These are phyloP conservation scores for Phytophthora pisi DNA, from an alignment of 352 stramenopile genomes.

Conservation along the genomic window DNA sequence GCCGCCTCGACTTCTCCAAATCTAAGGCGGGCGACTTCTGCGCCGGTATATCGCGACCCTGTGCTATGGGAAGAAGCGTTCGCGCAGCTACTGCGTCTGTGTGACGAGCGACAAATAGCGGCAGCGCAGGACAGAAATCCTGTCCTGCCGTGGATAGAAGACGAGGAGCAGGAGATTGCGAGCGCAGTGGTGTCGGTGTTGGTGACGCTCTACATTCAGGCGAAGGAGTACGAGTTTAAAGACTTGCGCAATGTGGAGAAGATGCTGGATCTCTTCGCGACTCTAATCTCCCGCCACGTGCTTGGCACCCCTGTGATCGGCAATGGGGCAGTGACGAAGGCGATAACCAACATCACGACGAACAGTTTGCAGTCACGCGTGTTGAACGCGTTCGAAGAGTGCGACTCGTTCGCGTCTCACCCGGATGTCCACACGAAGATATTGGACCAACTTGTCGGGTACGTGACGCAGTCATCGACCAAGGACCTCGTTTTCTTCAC, in stretches of 20 bases:
- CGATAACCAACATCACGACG: conserved; percentile 70
- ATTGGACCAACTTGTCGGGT: conserved; percentile 74
- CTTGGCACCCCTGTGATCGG: conserved; percentile 37
- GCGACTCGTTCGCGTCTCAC: conserved; percentile 66
- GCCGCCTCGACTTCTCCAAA: conserved; percentile 27
- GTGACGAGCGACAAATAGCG: conserved; percentile 45
- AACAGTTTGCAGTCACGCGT: conserved; percentile 85
- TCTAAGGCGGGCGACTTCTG: conserved; percentile 20
- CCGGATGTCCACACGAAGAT: conserved; percentile 67
- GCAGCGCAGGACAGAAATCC: conserved; percentile 25
- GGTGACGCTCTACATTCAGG: conserved; percentile 78
- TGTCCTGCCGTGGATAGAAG: conserved; percentile 51
- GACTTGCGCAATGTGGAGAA: conserved; percentile 60
- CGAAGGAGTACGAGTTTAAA: conserved; percentile 79
- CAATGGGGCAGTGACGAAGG: conserved; percentile 38
- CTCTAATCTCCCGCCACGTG: conserved; percentile 72
- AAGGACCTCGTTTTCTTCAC: conserved; percentile 80
- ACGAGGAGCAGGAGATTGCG: conserved; percentile 83
- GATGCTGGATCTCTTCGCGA: conserved; percentile 70
- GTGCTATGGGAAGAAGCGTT: conserved; percentile 77
- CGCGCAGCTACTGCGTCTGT: conserved; percentile 59
- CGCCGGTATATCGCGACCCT: conserved; percentile 49
- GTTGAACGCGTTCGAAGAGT: conserved; percentile 87
- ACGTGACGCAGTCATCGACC: conserved; percentile 50
- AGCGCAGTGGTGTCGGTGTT: conserved; percentile 76